Evolutionary conservation across 495 filamentous ascomycete genomes (phyloP), one percentile per base, ranked within the genome.

Genomic region (Aspergillus homomorphus): DNA sequence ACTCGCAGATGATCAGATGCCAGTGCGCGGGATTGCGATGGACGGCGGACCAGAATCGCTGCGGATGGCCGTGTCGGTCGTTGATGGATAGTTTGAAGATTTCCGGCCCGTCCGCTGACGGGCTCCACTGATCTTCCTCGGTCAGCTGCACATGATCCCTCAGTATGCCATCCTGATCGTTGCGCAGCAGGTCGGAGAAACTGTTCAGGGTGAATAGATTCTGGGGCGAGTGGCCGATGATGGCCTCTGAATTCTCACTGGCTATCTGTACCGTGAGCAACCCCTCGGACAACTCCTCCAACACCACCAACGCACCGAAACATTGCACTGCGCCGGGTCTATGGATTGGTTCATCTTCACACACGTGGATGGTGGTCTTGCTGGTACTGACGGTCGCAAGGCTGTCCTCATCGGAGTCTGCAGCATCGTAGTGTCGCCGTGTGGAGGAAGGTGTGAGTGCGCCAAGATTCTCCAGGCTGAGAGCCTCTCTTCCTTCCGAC

Each of bases 291-390:
- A 88, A 80, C 66, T 96, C 90, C 48, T 84, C 79, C n/a, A 96
- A 63, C 0, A 86, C 92, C 21, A 98, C 62, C 51, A 96, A 73
- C 3, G 89, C 73, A 2, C 93, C 92, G 67, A 96, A 98, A 8
- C 82, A 77, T 63, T 97, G 93, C 1, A 96, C 77, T n/a, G 92
- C 91, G 15, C 92, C 92, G 0, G 93, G 93, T 15, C 91, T 89
- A 62, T 91, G 91, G 43, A 96, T 96, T 0, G 93, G 91, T 62
- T 96, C 93, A 69, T 98, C 93, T 70, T 98, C 93, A 69, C 91
- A 96, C n/a, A 80, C 56, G 63, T 92, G 89, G n/a, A n/a, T 43
- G 93, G 74, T n/a, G 1, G 73, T 81, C 16, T 84, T 80, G 2
- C 87, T 84, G 54, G 87, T 82, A 53, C 89, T 78, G 12, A 92